phyloP scores from a whole-genome alignment of 2,329 filamentous ascomycete genomes.

The Cadophora gregata region DNA sequence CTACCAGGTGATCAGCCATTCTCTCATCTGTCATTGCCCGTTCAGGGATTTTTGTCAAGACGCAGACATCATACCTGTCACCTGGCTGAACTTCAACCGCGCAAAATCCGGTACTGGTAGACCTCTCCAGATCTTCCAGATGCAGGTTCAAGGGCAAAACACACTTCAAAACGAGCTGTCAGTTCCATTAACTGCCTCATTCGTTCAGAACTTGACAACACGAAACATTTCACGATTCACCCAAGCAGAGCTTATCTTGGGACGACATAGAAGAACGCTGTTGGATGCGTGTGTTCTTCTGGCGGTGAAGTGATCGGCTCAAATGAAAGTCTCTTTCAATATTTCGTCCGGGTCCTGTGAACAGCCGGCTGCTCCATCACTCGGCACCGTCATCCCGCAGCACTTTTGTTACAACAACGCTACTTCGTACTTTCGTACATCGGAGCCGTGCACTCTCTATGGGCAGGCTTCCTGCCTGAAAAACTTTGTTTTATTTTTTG shows the following conservation, averaged over 20 bases:
- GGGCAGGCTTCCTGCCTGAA: neutral
- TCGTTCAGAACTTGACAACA: slow-evolving; percentile 5
- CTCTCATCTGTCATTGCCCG: neutral
- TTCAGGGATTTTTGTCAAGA: neutral
- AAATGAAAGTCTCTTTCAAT: neutral
- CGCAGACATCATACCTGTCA: slow-evolving; percentile 11
- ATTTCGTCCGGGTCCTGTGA: slow-evolving; percentile 9
- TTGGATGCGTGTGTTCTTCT: slow-evolving; percentile 4
- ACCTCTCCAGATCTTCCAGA: slow-evolving; percentile 4
- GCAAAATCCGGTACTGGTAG: neutral
- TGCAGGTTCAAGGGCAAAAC: slow-evolving; percentile 8
- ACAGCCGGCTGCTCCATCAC: slow-evolving; percentile 4
- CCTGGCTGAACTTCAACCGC: neutral
- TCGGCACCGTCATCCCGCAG: slow-evolving; percentile 10
- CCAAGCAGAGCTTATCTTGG: neutral
- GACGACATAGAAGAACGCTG: neutral
- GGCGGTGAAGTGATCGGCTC: slow-evolving; percentile 18
- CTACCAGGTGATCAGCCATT: slow-evolving; percentile 15
- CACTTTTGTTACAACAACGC: neutral
- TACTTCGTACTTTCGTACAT: too few relatives aligned
- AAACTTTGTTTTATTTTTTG: neutral
- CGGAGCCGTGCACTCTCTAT: slow-evolving; percentile 1
- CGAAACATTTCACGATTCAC: slow-evolving; percentile 1
- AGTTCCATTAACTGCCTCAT: neutral
- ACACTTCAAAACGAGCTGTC: slow-evolving; percentile 7